phyloP scores from a whole-genome alignment of 192 early-diverging fungal species.

The Backusella sp. region DNA sequence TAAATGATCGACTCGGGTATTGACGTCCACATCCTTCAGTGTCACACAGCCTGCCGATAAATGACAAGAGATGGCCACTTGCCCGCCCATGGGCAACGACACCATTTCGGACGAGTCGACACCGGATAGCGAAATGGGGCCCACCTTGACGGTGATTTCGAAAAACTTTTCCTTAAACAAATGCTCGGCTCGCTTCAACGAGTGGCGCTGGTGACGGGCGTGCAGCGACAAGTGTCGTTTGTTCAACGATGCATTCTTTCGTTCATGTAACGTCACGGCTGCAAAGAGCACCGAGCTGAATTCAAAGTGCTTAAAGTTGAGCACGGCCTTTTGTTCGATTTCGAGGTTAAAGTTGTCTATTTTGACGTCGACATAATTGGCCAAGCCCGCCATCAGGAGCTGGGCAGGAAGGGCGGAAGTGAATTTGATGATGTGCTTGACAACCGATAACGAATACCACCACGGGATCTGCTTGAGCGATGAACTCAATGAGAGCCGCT shows the following conservation, averaged over 20 bases:
- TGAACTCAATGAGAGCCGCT: conserved; percentile 18
- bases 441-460: conserved; percentile 46
- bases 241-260: not conserved
- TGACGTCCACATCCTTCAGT: conserved; percentile 33
- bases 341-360: conserved; percentile 17
- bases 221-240: conserved; percentile 9
- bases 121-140: conserved; percentile 8
- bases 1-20: conserved; percentile 11
- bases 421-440: conserved; percentile 35
- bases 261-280: conserved; percentile 9
- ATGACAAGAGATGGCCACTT: conserved; percentile 34
- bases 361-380: conserved; percentile 40
- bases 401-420: conserved; percentile 43
- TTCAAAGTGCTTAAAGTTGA: conserved; percentile 18
- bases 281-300: conserved; percentile 36
- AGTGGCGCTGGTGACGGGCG: conserved; percentile 35
- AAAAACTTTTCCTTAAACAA: conserved; percentile 44
- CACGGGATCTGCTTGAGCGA: conserved; percentile 29
- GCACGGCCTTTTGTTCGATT: conserved; percentile 18
- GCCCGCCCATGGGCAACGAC: conserved; percentile 19
- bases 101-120: not conserved
- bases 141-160: conserved; percentile 30
- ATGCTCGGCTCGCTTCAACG: conserved; percentile 36
- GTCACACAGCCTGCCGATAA: conserved; percentile 41
- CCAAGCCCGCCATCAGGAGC: conserved; percentile 37